Evolutionary conservation across 139 green algal genomes (phyloP).

Genomic region (Desmodesmus armatus): DNA sequence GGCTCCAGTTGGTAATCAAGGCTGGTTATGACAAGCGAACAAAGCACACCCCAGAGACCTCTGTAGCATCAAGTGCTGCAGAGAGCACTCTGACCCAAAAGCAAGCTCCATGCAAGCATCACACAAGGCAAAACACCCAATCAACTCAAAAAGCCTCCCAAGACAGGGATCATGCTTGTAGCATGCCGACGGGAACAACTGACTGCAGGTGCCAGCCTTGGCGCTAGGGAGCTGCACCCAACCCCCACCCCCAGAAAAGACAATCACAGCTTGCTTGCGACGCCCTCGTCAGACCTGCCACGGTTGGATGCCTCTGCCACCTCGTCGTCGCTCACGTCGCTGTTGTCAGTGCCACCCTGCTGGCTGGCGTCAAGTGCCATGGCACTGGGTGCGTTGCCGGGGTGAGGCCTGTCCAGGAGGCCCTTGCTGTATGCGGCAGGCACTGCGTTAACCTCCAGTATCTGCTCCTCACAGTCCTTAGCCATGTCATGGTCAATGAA

Average conservation of each 20-base stretch:
- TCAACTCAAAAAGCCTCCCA: neutral
- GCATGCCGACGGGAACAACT: neutral
- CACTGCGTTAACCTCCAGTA: conserved; percentile 81
- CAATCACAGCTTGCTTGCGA: conserved; percentile 22
- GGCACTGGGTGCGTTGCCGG: neutral
- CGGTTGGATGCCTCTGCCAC: neutral
- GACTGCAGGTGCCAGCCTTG: neutral
- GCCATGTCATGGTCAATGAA: conserved; percentile 66
- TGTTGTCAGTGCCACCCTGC: neutral
- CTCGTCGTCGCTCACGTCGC: conserved; percentile 14
- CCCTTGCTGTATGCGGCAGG: conserved; percentile 59
- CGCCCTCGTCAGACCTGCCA: neutral
- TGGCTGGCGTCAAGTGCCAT: neutral
- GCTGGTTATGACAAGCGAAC: too few relatives aligned
- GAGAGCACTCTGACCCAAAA: too few relatives aligned
- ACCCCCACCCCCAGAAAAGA: neutral
- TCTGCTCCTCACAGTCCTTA: conserved; percentile 55
- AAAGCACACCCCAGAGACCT: too few relatives aligned
- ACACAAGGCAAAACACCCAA: neutral
- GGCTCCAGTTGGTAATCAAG: too few relatives aligned
- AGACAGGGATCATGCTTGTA: neutral
- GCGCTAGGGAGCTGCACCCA: neutral
- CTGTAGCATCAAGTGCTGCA: too few relatives aligned
- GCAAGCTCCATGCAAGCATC: neutral
- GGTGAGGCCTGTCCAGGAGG: conserved; percentile 46